phyloP scores from a whole-genome alignment of 768 basidiomycete species.

The Leccinum ochraceum region DNA sequence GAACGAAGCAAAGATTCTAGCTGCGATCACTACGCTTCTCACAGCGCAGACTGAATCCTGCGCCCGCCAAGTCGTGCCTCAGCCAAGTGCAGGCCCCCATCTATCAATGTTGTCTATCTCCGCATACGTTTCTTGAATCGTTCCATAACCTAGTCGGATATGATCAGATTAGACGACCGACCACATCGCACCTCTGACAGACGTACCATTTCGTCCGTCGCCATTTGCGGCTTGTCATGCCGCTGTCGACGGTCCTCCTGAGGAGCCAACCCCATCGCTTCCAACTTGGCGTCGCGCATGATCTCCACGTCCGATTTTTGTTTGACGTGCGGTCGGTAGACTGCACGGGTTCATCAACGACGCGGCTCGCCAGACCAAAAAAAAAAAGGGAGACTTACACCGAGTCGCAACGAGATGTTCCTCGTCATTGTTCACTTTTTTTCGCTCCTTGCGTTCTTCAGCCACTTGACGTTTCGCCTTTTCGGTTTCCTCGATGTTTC shows the following conservation, averaged over 20 bases:
- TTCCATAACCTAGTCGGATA: slow-evolving; percentile 73
- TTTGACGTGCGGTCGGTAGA: slow-evolving; percentile 81
- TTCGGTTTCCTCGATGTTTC: slow-evolving; percentile 82
- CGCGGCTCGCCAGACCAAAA: not conserved
- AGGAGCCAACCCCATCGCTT: slow-evolving; percentile 77
- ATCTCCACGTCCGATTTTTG: slow-evolving; percentile 89
- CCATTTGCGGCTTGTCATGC: slow-evolving; percentile 69
- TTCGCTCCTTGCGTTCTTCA: slow-evolving; percentile 66
- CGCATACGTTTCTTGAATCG: slow-evolving; percentile 97
- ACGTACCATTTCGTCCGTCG: slow-evolving; percentile 88
- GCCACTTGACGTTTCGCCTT: slow-evolving; percentile 89
- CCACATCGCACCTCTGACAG: not conserved
- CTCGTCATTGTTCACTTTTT: slow-evolving; percentile 61
- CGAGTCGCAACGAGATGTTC: slow-evolving; percentile 84
- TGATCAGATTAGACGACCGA: not conserved
- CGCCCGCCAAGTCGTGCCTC: too few relatives aligned
- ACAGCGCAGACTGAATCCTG: too few relatives aligned
- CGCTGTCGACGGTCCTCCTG: slow-evolving; percentile 39
- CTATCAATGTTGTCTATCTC: slow-evolving; percentile 42
- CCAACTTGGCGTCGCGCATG: slow-evolving; percentile 81
- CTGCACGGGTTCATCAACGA: slow-evolving; percentile 39
- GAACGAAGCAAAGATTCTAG: too few relatives aligned
- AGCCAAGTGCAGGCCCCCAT: not conserved
- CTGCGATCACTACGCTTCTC: too few relatives aligned
- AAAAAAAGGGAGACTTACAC: slow-evolving; percentile 54